Conservation (phyloP, 495 filamentous ascomycete genomes). For the Thermochaetoides thermophila region DNA sequence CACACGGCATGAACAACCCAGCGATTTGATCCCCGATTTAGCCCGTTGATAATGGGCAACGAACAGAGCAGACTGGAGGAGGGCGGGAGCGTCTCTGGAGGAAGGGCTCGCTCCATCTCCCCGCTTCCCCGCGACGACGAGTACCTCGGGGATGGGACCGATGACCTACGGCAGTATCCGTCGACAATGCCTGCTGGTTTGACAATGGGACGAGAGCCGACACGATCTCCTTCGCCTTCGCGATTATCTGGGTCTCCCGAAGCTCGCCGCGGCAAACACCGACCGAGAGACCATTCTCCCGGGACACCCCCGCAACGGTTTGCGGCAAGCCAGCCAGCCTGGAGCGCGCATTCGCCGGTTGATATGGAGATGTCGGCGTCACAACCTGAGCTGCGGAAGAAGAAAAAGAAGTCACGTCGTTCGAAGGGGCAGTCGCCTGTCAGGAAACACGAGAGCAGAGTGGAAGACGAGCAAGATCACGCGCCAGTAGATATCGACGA, state of each 20-base stretch:
- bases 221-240: too few species aligned
- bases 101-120: constrained; percentile 4
- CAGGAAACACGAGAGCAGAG: too few species aligned
- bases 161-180: not conserved
- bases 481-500: not conserved
- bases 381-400: not conserved
- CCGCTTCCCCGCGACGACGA: constrained; percentile 5
- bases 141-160: not conserved
- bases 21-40: not conserved
- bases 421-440: too few species aligned
- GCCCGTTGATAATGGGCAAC: constrained; percentile 2
- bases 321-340: too few species aligned
- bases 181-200: constrained; percentile 7
- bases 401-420: not conserved
- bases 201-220: too few species aligned
- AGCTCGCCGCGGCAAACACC: too few species aligned
- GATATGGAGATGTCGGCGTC: not conserved
- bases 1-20: not conserved
- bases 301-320: too few species aligned
- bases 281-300: too few species aligned
- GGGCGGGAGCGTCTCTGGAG: too few species aligned
- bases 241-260: too few species aligned
- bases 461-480: not conserved
- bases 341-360: too few species aligned
- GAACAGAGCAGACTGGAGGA: constrained; percentile 2